Percentiles rank a stretch among this genome's conserved stretches.
phyloP scores from a whole-genome alignment of 2,329 filamentous ascomycete species.

The Phaeosphaeriaceae sp. region DNA sequence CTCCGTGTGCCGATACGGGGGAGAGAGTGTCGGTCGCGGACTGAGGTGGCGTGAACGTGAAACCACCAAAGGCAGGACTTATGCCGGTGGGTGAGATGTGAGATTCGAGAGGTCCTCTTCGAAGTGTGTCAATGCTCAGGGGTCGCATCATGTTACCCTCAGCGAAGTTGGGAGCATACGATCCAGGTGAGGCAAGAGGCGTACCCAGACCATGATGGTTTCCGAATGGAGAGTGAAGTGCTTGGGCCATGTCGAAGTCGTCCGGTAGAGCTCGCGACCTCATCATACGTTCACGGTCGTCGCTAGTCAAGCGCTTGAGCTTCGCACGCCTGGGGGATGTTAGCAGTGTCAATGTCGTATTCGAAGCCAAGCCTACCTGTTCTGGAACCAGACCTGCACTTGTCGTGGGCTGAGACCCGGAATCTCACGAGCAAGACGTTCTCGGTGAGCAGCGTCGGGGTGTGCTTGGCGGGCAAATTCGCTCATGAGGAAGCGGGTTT shows the following conservation, averaged over 20 bases:
- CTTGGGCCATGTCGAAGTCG: slow-evolving; percentile 67
- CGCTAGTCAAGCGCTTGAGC: slow-evolving; percentile 67
- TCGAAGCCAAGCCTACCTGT: slow-evolving; percentile 70
- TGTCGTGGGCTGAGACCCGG: slow-evolving; percentile 90
- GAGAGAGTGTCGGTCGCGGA: slow-evolving; percentile 58
- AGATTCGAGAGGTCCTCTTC: slow-evolving; percentile 69
- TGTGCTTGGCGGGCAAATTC: slow-evolving; percentile 96
- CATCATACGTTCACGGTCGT: slow-evolving; percentile 69
- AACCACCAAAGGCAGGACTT: slow-evolving; percentile 71
- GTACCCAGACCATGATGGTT: slow-evolving; percentile 55
- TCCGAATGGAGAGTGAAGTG: slow-evolving; percentile 64
- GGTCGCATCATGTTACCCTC: slow-evolving; percentile 71
- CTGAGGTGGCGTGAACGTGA: slow-evolving; percentile 68
- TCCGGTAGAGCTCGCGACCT: slow-evolving; percentile 67
- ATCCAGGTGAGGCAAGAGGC: slow-evolving; percentile 56
- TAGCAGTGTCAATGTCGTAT: slow-evolving; percentile 13
- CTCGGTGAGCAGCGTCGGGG: slow-evolving; percentile 88
- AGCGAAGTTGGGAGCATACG: slow-evolving; percentile 49
- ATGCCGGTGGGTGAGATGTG: slow-evolving; percentile 73
- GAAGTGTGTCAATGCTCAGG: slow-evolving; percentile 72
- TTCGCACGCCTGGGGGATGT: slow-evolving; percentile 62
- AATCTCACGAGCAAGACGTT: slow-evolving; percentile 86
- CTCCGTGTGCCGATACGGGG: slow-evolving; percentile 53
- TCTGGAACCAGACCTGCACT: slow-evolving; percentile 98
- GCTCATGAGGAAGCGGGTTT: slow-evolving; percentile 97